phyloP scores from a whole-genome alignment of 768 basidiomycete genomes.

The Cyathus striatus region DNA sequence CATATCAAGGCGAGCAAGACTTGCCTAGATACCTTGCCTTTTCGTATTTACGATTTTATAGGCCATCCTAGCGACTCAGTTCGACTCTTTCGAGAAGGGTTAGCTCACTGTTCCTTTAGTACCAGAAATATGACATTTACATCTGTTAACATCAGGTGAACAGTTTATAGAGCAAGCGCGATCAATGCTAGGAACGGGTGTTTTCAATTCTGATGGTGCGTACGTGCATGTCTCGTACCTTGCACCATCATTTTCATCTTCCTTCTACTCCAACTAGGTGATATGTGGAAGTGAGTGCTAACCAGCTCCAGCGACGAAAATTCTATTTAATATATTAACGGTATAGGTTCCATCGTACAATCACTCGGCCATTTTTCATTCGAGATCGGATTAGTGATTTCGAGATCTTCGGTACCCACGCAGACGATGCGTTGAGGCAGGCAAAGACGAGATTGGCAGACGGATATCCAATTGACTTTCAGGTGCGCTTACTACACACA shows the following conservation, averaged over 20 bases:
- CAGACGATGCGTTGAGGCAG: conserved; percentile 37
- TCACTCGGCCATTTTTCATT: conserved; percentile 60
- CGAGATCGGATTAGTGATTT: conserved; percentile 49
- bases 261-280: conserved; percentile 34
- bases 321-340: background rate
- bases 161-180: background rate
- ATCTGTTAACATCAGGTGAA: background rate
- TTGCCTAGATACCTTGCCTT: too few species aligned
- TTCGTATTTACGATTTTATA: too few species aligned
- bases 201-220: conserved; percentile 54
- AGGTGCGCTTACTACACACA: too few species aligned
- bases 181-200: conserved; percentile 46
- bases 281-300: conserved; percentile 49
- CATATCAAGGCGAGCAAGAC: too few species aligned
- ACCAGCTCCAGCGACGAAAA: background rate
- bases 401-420: conserved; percentile 50
- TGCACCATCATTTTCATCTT: too few species aligned
- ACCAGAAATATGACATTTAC: too few species aligned
- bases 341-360: conserved; percentile 49
- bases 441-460: conserved; percentile 34
- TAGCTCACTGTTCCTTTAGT: too few species aligned
- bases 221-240: background rate
- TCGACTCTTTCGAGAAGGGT: background rate
- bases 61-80: background rate
- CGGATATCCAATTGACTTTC: conserved; percentile 54